phyloP scores from a whole-genome alignment of 768 basidiomycete species.

The Pholiota conissans region DNA sequence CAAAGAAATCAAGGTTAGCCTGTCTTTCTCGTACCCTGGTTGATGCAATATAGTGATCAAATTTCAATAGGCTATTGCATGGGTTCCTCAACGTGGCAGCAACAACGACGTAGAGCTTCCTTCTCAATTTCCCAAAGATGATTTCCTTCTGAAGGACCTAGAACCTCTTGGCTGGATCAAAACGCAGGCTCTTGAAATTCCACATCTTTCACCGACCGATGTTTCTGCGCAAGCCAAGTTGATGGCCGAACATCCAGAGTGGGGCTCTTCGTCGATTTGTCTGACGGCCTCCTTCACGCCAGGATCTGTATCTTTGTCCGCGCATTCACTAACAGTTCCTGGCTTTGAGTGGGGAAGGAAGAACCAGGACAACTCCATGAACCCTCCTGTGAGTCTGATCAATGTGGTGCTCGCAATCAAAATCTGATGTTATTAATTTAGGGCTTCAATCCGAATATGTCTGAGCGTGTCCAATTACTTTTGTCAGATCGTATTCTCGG shows the following conservation, averaged over 20 bases:
- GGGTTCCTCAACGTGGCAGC: slow-evolving; percentile 96
- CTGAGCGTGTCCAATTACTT: slow-evolving; percentile 89
- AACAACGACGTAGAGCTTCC: slow-evolving; percentile 95
- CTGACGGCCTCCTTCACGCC: slow-evolving; percentile 96
- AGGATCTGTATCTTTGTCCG: slow-evolving; percentile 93
- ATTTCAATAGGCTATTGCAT: slow-evolving; percentile 69
- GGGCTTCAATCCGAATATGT: slow-evolving; percentile 99
- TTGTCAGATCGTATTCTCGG: slow-evolving; percentile 95
- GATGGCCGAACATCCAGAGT: slow-evolving; percentile 96
- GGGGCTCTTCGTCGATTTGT: slow-evolving; percentile 92
- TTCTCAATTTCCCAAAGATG: slow-evolving; percentile 86
- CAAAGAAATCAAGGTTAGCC: slow-evolving; percentile 82
- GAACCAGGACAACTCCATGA: slow-evolving; percentile 81
- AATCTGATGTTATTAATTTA: slow-evolving; percentile 23
- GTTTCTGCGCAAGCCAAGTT: slow-evolving; percentile 93
- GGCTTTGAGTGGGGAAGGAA: slow-evolving; percentile 99
- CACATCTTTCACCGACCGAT: slow-evolving; percentile 90
- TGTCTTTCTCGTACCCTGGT: background rate
- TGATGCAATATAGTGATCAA: background rate
- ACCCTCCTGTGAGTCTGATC: slow-evolving; percentile 57
- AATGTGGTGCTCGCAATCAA: background rate
- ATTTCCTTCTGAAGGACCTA: slow-evolving; percentile 91
- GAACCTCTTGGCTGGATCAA: slow-evolving; percentile 97
- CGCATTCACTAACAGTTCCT: slow-evolving; percentile 85
- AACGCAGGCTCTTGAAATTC: slow-evolving; percentile 91